Evolutionary conservation across 2,329 filamentous ascomycete genomes (phyloP), one percentile per base, ranked within the genome.

Genomic region (Alternaria gansuensis): DNA sequence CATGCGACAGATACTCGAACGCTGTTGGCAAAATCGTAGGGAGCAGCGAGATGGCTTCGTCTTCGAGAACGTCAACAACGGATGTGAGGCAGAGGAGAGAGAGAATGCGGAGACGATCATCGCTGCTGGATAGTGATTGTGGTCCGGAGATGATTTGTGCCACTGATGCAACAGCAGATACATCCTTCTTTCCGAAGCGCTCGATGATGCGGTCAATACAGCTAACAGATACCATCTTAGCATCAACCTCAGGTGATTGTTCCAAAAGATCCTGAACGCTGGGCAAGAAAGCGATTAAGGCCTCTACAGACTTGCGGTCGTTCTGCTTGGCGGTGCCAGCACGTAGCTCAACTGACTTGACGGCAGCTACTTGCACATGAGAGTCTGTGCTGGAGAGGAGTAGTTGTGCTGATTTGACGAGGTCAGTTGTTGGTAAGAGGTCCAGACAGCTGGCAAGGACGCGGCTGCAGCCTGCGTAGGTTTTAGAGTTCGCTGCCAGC

Each of bases 161-260:
- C 5, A 93, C 90, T 4, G 86, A 85, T 26, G 90, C 84, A 43
- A 97, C 90, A 43, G 88, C 88, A 66, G 90, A 87, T 1, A 90
- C 83, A 71, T 97, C 91, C 76, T 93, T 96, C 82, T 95, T 96
- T 66, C 95, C 96, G 75, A 97, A 98, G 76, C 94, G 94, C 78
- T 97, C 93, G 2, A 91, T 87, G 63, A 99, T 96, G 77, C 92
- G 91, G 79, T 97, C 93, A 43, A 98, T 89, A 69, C 94, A 98
- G 34, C 88, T 88, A 62, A 99, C 88, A 1, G 93, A 91, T 10
- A 91, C 92, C 69, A 93, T 89, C 78, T 94, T 93, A 75, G 95
- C 89, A 28, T 87, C 83, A 52, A 90, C 85, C 65, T 95, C 88
- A 31, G 85, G 81, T 6, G 90, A 90, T 49, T 90, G 85, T 54